Evolutionary conservation across 2,329 filamentous ascomycete genomes (phyloP), one percentile per base, ranked within the genome.

Genomic region (Alternaria longipes): DNA sequence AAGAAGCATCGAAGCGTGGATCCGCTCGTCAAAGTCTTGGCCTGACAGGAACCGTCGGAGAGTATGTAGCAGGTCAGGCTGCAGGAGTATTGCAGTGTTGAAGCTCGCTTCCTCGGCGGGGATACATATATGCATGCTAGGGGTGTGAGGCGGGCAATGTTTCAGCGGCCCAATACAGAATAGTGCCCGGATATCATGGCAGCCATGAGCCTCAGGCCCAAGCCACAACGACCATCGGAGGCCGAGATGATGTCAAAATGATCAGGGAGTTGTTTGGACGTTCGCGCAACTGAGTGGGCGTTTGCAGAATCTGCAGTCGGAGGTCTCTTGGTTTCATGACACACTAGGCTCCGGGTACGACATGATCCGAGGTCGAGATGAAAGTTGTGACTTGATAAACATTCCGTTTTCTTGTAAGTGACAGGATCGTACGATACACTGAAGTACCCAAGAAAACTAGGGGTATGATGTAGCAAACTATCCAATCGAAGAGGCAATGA

Each of bases 1-100:
- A 47, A 46, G 36, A 28, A 45, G 51, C 32, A 49, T 50, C 40
- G 49, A 51, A 45, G 45, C 47, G n/a, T 18, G 32, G 51, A 51
- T 58, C 40, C 47, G 45, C 54, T 51, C 28, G 49, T 63, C 56
- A 47, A 56, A 42, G 22, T 41, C 67, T 69, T 68, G 67, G 67
- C 68, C 62, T 66, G 56, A 71, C 67, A 63, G 20, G 40, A 53
- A 36, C 20, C 49, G 70, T 73, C 59, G 56, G 62, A 71, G 60
- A 60, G 16, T 42, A 32, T 56, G 64, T 63, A 66, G 60, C 65
- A 68, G 62, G 60, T 53, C 44, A 57, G 59, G 59, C 56, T 57
- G 62, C 62, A 63, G 66, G 65, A 63, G 46, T 52, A 54, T 49
- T 64, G 41, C 53, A 65, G 62, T 56, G 42, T 49, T 56, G 47